Evolutionary conservation across 2,329 filamentous ascomycete species (phyloP), one percentile per base, ranked within the genome.

Genomic region (Calonectria multiphialidica): DNA sequence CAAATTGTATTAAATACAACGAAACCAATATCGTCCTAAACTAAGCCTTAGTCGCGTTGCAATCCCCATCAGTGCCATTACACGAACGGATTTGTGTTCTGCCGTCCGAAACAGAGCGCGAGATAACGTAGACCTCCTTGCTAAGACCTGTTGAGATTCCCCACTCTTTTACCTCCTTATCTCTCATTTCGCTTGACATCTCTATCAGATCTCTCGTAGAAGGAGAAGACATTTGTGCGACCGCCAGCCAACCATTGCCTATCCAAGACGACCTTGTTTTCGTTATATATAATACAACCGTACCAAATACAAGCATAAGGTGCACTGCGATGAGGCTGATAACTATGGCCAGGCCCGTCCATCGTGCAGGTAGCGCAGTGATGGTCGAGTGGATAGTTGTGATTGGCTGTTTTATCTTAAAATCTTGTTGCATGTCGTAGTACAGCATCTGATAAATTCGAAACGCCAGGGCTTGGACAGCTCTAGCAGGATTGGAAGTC

Each of bases 211-310:
- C 74, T 10, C 28, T 68, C 0, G 72, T 76, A 5, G 70, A 33
- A 1, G 72, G 37, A 2, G 75, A 75, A 1, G 70, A 25, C 13
- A 73, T 65, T 23, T 75, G 57, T 1, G 68, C 57, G 2, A 73
- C 33, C 1, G 68, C 67, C 3, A 75, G 72, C 72, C 74, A 76
- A 5, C 65, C 49, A 13, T 75, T 66, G 2, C 67, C 74, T 0
- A 76, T 13, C 7, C 18, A 8, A 2, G n/a, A n/a, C n/a, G n/a
- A n/a, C n/a, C n/a, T n/a, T n/a, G n/a, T n/a, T n/a, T n/a, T n/a
- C n/a, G n/a, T n/a, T n/a, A n/a, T n/a, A n/a, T n/a, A n/a, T n/a
- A n/a, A n/a, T n/a, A n/a, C n/a, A n/a, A n/a, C n/a, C n/a, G n/a
- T n/a, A n/a, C n/a, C n/a, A n/a, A n/a, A n/a, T n/a, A n/a, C n/a